Evolutionary conservation across 2,329 filamentous ascomycete species (phyloP), one percentile per base, ranked within the genome.

Genomic region (Gliomastix tumulicola): DNA sequence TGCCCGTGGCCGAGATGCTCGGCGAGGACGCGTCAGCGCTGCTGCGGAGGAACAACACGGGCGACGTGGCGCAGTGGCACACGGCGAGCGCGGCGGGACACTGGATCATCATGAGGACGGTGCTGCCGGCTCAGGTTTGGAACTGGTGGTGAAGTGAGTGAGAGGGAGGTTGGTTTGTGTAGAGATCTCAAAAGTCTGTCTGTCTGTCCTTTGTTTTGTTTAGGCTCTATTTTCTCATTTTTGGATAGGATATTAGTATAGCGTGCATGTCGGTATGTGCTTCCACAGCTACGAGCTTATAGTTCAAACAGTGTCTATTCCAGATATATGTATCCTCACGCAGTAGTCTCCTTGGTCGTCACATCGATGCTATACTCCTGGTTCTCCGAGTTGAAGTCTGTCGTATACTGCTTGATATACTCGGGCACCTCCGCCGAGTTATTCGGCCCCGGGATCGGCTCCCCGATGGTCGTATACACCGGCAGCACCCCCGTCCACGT

Each of bases 61-160:
- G 67, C 7, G 71, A 77, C 49, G 66, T 96, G 50, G 72, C 73
- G 38, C 71, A 74, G 54, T 87, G 77, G 68, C 88, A 95, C 54
- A 71, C 79, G 50, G 68, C 76, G 51, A 87, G 84, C 49, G 89
- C 89, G 0, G 55, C 84, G 36, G 84, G 84, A 9, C 92, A 98
- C 63, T 98, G 92, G 92, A 67, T 65, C 30, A 82, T 98, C 32
- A 98, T 98, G 88, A 77, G 92, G 52, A 76, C 66, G 1, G 88
- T 96, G 4, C 48, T 97, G 43, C 88, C 89, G 2, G 68, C 68
- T 39, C 64, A 65, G 11, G 76, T 97, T 19, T 98, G 92, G 92
- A 84, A 94, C 64, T 74, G 78, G 50, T 97, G 88, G 87, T 95
- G 60, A 73, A 43, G 28, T 23, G n/a, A n/a, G n/a, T n/a, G n/a